Percentiles rank a stretch among this genome's conserved stretches.
phyloP scores from a whole-genome alignment of 139 green algal genomes.

The Chlamydomonas sp. region DNA sequence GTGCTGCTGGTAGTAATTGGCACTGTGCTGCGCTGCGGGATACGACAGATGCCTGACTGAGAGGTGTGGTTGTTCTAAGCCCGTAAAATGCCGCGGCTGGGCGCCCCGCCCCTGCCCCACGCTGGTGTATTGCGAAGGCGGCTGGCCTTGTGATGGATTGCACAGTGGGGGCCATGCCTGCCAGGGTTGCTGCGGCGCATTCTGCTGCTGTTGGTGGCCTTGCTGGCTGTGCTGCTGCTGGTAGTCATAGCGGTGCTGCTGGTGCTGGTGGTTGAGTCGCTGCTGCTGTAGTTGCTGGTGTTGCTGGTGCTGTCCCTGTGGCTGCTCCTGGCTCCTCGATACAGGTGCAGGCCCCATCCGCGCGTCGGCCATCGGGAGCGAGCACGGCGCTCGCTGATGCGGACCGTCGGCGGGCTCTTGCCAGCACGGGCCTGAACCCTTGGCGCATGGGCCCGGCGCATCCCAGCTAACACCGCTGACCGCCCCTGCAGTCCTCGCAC shows the following conservation, averaged over 20 bases:
- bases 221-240: neutral
- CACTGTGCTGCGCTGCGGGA: neutral
- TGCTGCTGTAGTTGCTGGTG: neutral
- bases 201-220: slow-evolving; percentile 2
- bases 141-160: neutral
- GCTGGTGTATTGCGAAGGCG: neutral
- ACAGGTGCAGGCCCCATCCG: neutral
- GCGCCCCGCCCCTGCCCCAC: neutral
- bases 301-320: slow-evolving; percentile 13
- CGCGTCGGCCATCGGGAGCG: too few relatives aligned
- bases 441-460: too few relatives aligned
- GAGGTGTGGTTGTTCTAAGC: neutral
- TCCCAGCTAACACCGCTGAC: too few relatives aligned
- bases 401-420: too few relatives aligned
- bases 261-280: neutral
- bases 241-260: neutral
- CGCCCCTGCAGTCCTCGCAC: too few relatives aligned
- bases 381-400: too few relatives aligned
- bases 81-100: neutral
- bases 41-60: neutral
- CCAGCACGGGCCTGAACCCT: too few relatives aligned
- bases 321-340: slow-evolving; percentile 5
- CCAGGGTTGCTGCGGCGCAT: neutral
- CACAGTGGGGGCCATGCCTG: too few relatives aligned
- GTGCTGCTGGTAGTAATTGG: neutral